Evolutionary conservation across 2,329 filamentous ascomycete species (phyloP).

Genomic region (Cladorrhinum sp.): DNA sequence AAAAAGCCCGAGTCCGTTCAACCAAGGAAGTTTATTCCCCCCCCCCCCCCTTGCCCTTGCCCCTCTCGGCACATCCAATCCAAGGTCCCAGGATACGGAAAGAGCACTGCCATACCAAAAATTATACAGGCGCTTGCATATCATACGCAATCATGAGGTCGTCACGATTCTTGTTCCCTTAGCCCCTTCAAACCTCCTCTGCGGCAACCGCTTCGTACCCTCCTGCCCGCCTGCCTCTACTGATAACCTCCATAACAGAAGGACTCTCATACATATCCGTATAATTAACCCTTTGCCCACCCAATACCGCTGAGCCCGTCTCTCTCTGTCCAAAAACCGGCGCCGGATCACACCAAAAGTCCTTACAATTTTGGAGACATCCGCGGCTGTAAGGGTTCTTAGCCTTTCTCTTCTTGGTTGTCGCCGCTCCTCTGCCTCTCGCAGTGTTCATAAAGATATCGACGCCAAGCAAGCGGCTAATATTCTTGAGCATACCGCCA

Average conservation of each 20-base stretch:
- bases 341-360: slow-evolving; percentile 93
- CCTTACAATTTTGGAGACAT: slow-evolving; percentile 82
- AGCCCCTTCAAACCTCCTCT: slow-evolving; percentile 47
- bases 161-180: neutral
- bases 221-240: slow-evolving; percentile 42
- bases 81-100: neutral
- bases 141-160: neutral
- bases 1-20: too few species aligned
- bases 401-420: slow-evolving; percentile 51
- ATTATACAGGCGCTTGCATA: neutral
- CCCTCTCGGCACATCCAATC: neutral
- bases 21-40: too few species aligned
- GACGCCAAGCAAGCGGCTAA: slow-evolving; percentile 81
- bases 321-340: slow-evolving; percentile 74
- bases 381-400: slow-evolving; percentile 82
- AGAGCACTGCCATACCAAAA: neutral
- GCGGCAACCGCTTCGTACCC: slow-evolving; percentile 62
- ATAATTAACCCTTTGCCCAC: slow-evolving; percentile 80
- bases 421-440: slow-evolving; percentile 72
- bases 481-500: slow-evolving; percentile 67
- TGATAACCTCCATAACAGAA: slow-evolving; percentile 53
- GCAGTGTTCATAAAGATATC: slow-evolving; percentile 94
- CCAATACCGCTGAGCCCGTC: slow-evolving; percentile 71
- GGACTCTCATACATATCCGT: slow-evolving; percentile 86
- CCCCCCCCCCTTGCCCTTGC: too few species aligned